phyloP scores from a whole-genome alignment of 139 green algal species.

The Haematococcus sp. region DNA sequence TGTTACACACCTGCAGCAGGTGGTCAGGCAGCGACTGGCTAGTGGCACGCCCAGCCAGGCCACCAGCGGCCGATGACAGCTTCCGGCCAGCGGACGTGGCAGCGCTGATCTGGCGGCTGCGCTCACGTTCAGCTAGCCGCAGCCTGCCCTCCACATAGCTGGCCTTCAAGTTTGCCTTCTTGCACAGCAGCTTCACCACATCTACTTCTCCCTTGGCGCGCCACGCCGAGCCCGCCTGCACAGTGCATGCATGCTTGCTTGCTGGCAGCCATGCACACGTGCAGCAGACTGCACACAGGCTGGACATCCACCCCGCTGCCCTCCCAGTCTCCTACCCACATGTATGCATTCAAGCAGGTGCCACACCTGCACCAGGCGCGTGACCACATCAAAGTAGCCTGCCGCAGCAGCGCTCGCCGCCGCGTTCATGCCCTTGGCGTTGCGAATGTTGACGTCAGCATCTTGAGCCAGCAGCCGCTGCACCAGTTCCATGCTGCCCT shows the following conservation, averaged over 20 bases:
- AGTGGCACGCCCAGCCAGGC: neutral
- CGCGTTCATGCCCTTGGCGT: neutral
- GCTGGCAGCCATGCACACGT: neutral
- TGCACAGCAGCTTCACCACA: conserved; percentile 15
- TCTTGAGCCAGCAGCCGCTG: neutral
- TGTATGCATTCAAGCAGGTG: too few species aligned
- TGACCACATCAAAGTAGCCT: conserved; percentile 29
- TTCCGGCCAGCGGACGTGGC: neutral
- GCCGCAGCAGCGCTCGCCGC: neutral
- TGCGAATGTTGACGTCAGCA: neutral
- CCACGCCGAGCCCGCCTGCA: conserved; percentile 15
- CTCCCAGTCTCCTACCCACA: too few species aligned
- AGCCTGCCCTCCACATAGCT: conserved; percentile 52
- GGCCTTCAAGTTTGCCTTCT: conserved; percentile 12
- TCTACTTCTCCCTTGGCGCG: conserved; percentile 6
- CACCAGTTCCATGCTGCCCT: conserved; percentile 15
- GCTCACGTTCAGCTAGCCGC: conserved; percentile 39
- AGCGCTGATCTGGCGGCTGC: conserved; percentile 14
- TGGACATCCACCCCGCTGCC: too few species aligned
- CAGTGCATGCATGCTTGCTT: too few species aligned
- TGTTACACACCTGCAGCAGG: neutral
- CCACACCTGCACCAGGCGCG: conserved; percentile 27
- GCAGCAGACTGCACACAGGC: too few species aligned
- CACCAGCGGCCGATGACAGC: too few species aligned
- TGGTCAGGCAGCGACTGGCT: neutral